Base-by-base conservation (phyloP, 768 basidiomycete genomes). In the Trametes punicea region DNA sequence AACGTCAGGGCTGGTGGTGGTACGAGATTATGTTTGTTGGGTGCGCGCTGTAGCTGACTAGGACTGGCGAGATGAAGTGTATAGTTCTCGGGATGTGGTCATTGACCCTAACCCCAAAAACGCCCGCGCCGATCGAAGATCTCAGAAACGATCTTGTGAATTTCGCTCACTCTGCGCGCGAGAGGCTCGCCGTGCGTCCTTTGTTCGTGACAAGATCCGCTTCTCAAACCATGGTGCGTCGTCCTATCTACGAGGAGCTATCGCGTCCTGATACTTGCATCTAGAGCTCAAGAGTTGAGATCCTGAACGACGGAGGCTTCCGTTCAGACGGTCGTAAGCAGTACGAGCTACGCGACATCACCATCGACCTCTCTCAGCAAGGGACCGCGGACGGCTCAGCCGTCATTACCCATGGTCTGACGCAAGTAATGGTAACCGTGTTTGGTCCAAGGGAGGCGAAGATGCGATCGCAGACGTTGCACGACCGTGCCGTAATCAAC, bases 271-370 rank as follows among this genome's bases (percentile, higher is more conserved):
- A n/a, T n/a, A n/a, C n/a, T n/a, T n/a, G n/a, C 6, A 9, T 56
- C 1, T 56, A 81, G 80, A 73, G 73, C 51, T 81, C 78, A 40
- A 69, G 79, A 51, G 70, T 89, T 40, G 91, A 93, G 69, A 85
- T 91, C 23, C 79, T 93, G 57, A 92, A 92, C 68, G 85, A 88
- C 45, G 90, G 86, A 36, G 88, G 87, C 41, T 90, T 90, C 65
- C 90, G 96, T 58, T 93, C 93, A 25, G 96, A 98, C 70, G 92
- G 91, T 41, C 81, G 96, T 42, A 79, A 88, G n/a, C 94, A 95
- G 56, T 91, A 87, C 71, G 96, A 98, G 69, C 77, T 98, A 29
- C 85, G 96, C 47, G 83, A 86, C 57, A 80, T 95, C 57, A 74
- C 77, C 45, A 89, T 97, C 70, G 82, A 88, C 66, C 82, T 97